A percentile compares a stretch with the other conserved stretches of the same genome.
These are phyloP conservation scores for Sporopachydermia cereana DNA, from an alignment of 1,139 yeast genomes.

Conservation along the genomic window DNA sequence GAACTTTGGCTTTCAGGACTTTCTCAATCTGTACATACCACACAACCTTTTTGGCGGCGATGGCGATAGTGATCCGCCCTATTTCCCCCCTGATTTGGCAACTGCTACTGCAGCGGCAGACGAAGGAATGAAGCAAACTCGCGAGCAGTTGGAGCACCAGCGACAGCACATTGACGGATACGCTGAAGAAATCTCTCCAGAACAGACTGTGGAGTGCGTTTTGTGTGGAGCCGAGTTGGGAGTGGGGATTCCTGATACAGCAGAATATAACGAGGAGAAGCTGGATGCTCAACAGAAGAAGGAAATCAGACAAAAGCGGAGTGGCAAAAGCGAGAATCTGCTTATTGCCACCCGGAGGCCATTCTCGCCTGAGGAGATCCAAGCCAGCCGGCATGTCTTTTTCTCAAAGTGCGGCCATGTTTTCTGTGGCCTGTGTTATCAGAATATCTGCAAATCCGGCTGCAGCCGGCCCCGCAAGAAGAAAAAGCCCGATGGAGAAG, in stretches of 20 bases:
- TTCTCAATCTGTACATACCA: background rate
- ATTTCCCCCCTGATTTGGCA: background rate
- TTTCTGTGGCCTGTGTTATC: slow-evolving; percentile 78
- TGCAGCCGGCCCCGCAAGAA: slow-evolving; percentile 8
- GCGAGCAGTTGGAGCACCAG: background rate
- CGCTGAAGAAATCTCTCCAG: slow-evolving; percentile 13
- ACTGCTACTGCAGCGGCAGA: background rate
- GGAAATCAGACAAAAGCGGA: slow-evolving; percentile 3
- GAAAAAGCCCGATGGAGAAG: background rate
- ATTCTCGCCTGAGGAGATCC: slow-evolving; percentile 43
- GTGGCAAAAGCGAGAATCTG: slow-evolving; percentile 13
- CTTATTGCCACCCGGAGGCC: slow-evolving; percentile 22
- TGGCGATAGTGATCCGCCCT: too few relatives aligned
- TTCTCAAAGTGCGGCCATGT: slow-evolving; percentile 72
- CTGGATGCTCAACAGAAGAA: slow-evolving; percentile 16
- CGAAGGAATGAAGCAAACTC: background rate
- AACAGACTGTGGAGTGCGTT: slow-evolving; percentile 35
- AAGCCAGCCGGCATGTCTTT: slow-evolving; percentile 58
- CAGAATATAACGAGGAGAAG: slow-evolving; percentile 27
- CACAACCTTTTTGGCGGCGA: background rate
- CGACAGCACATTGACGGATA: slow-evolving; percentile 13
- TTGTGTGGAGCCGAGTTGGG: slow-evolving; percentile 64
- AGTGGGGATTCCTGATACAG: slow-evolving; percentile 45
- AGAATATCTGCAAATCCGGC: slow-evolving; percentile 27
- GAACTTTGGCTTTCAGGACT: background rate